phyloP scores from a whole-genome alignment of 768 basidiomycete genomes.

The Gloeostereum incarnatum region DNA sequence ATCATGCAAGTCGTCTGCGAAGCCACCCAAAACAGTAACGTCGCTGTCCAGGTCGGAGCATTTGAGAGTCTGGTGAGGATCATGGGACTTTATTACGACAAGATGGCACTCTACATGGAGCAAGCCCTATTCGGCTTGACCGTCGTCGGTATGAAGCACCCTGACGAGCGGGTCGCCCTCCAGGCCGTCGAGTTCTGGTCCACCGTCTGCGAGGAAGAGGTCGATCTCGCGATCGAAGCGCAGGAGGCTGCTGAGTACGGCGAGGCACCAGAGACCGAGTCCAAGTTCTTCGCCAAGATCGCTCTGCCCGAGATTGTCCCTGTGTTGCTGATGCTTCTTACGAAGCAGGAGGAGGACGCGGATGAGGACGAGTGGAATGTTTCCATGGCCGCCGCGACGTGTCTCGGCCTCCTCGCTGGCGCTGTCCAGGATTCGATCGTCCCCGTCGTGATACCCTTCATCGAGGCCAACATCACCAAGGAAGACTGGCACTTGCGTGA shows the following conservation, averaged over 20 bases:
- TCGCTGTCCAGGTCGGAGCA: slow-evolving; percentile 87
- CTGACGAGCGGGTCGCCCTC: slow-evolving; percentile 83
- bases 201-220: slow-evolving; percentile 96
- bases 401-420: slow-evolving; percentile 79
- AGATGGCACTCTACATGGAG: slow-evolving; percentile 99
- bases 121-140: slow-evolving; percentile 95
- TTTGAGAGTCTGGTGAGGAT: slow-evolving; percentile 95
- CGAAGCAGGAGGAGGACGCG: slow-evolving; percentile 91
- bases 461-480: slow-evolving; percentile 89
- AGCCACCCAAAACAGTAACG: slow-evolving; percentile 79
- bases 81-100: slow-evolving; percentile 98
- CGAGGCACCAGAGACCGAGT: slow-evolving; percentile 77
- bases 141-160: slow-evolving; percentile 94
- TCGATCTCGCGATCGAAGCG: slow-evolving; percentile 84
- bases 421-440: slow-evolving; percentile 90
- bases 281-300: slow-evolving; percentile 87
- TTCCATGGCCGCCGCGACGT: slow-evolving; percentile 94
- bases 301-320: slow-evolving; percentile 94
- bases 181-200: slow-evolving; percentile 99
- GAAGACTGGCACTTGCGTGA: slow-evolving; percentile 94
- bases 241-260: slow-evolving; percentile 93
- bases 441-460: slow-evolving; percentile 91
- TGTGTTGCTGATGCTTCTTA: slow-evolving; percentile 81
- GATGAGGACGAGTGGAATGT: slow-evolving; percentile 99
- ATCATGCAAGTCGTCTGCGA: slow-evolving; percentile 99